These are phyloP conservation scores for Ploettnerulaceae sp. DNA, from an alignment of 2,329 filamentous ascomycete genomes.

Conservation along the genomic window DNA sequence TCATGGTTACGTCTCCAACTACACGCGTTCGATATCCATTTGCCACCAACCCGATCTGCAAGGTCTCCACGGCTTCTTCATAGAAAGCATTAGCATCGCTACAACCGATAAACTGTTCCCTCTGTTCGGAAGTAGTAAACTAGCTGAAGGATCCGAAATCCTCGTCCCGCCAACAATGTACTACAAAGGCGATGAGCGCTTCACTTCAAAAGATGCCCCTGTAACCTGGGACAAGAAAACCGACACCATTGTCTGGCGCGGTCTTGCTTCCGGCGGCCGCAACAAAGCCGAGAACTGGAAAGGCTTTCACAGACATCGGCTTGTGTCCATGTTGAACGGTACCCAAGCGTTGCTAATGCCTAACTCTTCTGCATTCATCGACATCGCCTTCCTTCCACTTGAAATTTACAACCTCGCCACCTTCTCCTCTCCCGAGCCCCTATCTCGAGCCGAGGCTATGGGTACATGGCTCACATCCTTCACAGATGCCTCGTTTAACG, in stretches of 20 bases:
- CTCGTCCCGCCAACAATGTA: slow-evolving; percentile 61
- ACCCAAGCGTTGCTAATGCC: slow-evolving; percentile 39
- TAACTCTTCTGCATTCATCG: slow-evolving; percentile 40
- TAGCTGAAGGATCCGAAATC: slow-evolving; percentile 58
- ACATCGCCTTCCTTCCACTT: slow-evolving; percentile 24
- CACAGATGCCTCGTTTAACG: slow-evolving; percentile 11
- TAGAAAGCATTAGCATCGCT: slow-evolving; percentile 45
- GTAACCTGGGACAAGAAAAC: slow-evolving; percentile 52
- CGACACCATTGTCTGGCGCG: slow-evolving; percentile 55
- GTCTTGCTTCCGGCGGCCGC: slow-evolving; percentile 56
- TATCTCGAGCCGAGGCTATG: slow-evolving; percentile 46
- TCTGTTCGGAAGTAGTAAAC: slow-evolving; percentile 56
- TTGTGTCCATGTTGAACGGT: slow-evolving; percentile 49
- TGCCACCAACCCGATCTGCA: slow-evolving; percentile 50
- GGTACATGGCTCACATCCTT: slow-evolving; percentile 14
- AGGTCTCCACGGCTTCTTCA: slow-evolving; percentile 49
- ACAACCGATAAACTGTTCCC: slow-evolving; percentile 51
- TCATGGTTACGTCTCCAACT: slow-evolving; percentile 36
- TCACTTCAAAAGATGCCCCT: slow-evolving; percentile 51
- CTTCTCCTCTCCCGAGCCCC: slow-evolving; percentile 6
- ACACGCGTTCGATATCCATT: slow-evolving; percentile 43
- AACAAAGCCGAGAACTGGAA: slow-evolving; percentile 45
- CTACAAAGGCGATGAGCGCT: slow-evolving; percentile 51
- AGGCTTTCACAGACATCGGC: slow-evolving; percentile 51
- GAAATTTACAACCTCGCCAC: slow-evolving; percentile 1